Evolutionary conservation across 345 rosid species (phyloP).

Genomic region (Erucastrum elatum): DNA sequence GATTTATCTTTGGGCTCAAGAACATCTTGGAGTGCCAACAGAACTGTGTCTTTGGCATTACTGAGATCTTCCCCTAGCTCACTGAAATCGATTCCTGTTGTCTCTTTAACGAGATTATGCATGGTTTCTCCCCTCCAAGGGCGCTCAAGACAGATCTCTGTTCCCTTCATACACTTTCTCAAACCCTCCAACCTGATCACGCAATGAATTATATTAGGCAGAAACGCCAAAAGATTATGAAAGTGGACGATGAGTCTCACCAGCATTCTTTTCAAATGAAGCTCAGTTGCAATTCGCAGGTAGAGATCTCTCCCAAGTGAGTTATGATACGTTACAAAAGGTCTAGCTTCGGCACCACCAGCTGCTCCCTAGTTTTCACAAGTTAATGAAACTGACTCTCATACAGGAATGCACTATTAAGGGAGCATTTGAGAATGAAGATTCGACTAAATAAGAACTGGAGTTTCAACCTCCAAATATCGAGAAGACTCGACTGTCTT

Average conservation of each 20-base stretch:
- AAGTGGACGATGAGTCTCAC: constrained; percentile 40
- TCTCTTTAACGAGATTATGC: constrained; percentile 90
- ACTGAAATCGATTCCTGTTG: constrained; percentile 65
- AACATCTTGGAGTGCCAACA: constrained; percentile 52
- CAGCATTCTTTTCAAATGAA: constrained; percentile 96
- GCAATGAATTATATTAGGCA: background rate
- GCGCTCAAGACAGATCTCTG: constrained; percentile 69
- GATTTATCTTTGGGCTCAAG: constrained; percentile 71
- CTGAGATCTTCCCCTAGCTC: constrained; percentile 57
- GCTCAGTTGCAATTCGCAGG: constrained; percentile 96
- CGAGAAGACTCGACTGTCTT: constrained; percentile 75
- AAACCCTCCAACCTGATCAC: constrained; percentile 86
- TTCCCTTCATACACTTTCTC: constrained; percentile 97
- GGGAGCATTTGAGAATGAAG: constrained; percentile 12
- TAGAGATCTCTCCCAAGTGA: constrained; percentile 91
- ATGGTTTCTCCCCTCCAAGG: constrained; percentile 98
- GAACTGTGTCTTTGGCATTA: constrained; percentile 62
- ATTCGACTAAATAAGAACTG: constrained; percentile 67
- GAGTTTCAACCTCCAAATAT: constrained; percentile 95
- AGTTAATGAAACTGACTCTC: constrained; percentile 43
- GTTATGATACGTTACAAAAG: constrained; percentile 89
- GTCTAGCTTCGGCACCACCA: constrained; percentile 99
- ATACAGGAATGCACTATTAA: background rate
- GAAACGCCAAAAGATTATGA: no score
- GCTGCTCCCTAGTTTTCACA: constrained; percentile 85